Evolutionary conservation across 2,329 filamentous ascomycete species (phyloP).

Genomic region (Huntiella moniliformis): DNA sequence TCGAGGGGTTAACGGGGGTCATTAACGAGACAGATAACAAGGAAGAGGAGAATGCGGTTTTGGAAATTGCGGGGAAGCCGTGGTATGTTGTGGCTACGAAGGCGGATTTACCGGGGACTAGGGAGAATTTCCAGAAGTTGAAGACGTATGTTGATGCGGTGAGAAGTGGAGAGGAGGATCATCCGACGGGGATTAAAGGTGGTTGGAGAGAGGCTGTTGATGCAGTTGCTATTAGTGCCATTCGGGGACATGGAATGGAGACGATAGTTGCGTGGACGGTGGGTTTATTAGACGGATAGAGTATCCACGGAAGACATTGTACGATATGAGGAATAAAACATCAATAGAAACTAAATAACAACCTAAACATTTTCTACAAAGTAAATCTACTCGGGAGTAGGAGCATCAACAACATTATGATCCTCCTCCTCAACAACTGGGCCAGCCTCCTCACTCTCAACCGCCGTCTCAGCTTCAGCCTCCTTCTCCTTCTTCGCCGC

Average conservation of each 20-base stretch:
- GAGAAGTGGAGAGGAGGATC: slow-evolving; percentile 39
- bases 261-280: slow-evolving; percentile 55
- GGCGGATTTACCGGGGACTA: slow-evolving; percentile 62
- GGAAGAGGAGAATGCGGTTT: slow-evolving; percentile 19
- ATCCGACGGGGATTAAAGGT: slow-evolving; percentile 49
- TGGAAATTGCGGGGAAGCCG: slow-evolving; percentile 80
- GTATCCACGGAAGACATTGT: background rate
- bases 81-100: slow-evolving; percentile 96
- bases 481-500: slow-evolving; percentile 19
- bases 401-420: slow-evolving; percentile 21
- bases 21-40: slow-evolving; percentile 1
- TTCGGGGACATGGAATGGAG: slow-evolving; percentile 67
- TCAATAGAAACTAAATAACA: background rate
- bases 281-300: slow-evolving; percentile 38
- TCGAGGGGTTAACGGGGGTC: background rate
- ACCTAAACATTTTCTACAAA: background rate
- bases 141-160: slow-evolving; percentile 52
- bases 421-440: slow-evolving; percentile 14
- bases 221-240: slow-evolving; percentile 76
- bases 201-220: slow-evolving; percentile 43
- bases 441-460: slow-evolving; percentile 11
- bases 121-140: slow-evolving; percentile 55
- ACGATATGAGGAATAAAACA: background rate
- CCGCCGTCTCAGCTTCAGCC: slow-evolving; percentile 14
- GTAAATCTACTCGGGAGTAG: slow-evolving; percentile 16